Base-by-base conservation (phyloP, 305 asterid species). In the Solanum aculeatissimum region DNA sequence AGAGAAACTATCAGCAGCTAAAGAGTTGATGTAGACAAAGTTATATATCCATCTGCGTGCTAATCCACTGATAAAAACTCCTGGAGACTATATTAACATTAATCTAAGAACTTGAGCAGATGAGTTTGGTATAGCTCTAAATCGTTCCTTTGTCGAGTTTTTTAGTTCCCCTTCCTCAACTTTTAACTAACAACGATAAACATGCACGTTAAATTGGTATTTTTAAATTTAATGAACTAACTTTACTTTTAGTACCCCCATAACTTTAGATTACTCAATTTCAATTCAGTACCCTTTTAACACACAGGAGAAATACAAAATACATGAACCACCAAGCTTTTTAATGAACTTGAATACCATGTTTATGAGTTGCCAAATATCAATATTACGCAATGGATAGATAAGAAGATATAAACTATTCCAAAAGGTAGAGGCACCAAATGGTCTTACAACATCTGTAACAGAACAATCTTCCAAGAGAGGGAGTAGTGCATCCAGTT, bases 401-500 rank as follows among this genome's bases (percentile, higher is more conserved):
- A 51, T 1, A 77, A 77, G 66, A 51, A 77, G 49, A 51, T 77
- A 10, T 0, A 77, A 0, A 3, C 29, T 18, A 51, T 18, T 18
- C 21, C 6, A 29, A 51, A 77, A 49, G 66, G 12, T 29, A 77
- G 82, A 51, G 66, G 65, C 29, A 5, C 32, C 47, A 45, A 82
- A 29, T 81, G 49, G 68, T 12, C 99, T 89, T 90, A 95, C 98
- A 92, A 96, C 97, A 63, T 91, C 98, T 47, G 98, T 97, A 9
- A 90, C 92, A 6, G 85, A 90, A 86, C 86, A 72, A 87, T 95
- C 95, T 89, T 92, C 93, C 42, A 96, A 93, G 80, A 97, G 91
- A 72, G 98, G 99, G 90, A 97, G 94, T 89, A 94, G 60, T 3
- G 97, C 98, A 47, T 97, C 99, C 74, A 97, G 83, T 84, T 97